Evolutionary conservation across 257 asterid genomes (phyloP), one percentile per base, ranked within the genome.

Genomic region (Solanum sparsipilum): DNA sequence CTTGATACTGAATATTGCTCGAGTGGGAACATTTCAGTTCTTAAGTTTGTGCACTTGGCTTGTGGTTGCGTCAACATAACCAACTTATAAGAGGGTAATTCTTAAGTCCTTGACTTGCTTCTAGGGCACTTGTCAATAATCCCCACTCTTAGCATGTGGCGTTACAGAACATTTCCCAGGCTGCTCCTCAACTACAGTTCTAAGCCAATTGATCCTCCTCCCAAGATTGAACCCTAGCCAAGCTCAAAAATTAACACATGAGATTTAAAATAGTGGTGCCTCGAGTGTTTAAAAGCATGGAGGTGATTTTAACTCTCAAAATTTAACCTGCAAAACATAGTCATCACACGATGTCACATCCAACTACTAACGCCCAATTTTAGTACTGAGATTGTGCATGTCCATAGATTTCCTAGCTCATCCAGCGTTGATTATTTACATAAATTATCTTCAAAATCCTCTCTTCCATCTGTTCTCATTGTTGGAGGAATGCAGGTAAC

Each of bases 401-500:
- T 41, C 84, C n/a, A 78, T 25, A 76, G 34, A 76, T 76, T 76
- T 75, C 32, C 56, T 75, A 23, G 31, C 32, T 36, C 20, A 13
- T 81, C 5, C 20, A 44, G 3, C 1, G 9, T 34, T 39, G 29
- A 48, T 79, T 78, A 15, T 20, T 63, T 86, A 7, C 18, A 10
- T 41, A 71, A 41, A 63, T 41, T 87, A 32, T 74, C 10, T 13
- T 71, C 38, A 41, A 82, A 52, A 35, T 31, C 32, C 32, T n/a
- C 70, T 52, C 67, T 86, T 16, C 65, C n/a, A 39, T 70, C 38
- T 35, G 68, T 70, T 10, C 44, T 71, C 82, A 9, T 71, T 83
- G 68, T 21, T 63, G 87, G 78, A 31, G 76, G 63, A 86, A 36
- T 76, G 58, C 90, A 89, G 91, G 93, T 84, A 23, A 83, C 90